A percentile compares a stretch with the other conserved stretches of the same genome.
Conservation (phyloP, 2,329 filamentous ascomycete species). For the Fonsecaea pedrosoi region DNA sequence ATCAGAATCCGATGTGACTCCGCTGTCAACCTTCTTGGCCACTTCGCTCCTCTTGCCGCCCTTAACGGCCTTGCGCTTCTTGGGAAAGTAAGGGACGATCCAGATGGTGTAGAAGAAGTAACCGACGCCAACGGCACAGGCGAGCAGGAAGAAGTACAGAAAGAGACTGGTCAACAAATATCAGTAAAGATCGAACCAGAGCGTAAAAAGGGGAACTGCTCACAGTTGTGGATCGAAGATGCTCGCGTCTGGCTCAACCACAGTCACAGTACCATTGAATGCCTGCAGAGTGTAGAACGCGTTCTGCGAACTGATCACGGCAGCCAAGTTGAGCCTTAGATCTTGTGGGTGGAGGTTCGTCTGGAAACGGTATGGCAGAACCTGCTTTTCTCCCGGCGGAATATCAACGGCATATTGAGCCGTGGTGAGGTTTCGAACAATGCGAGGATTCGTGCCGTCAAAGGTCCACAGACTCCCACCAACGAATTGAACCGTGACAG, state of each 20-base stretch:
- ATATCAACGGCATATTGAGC: slow-evolving; percentile 76
- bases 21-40: slow-evolving; percentile 70
- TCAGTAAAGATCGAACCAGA: slow-evolving; percentile 27
- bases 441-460: slow-evolving; percentile 59
- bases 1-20: slow-evolving; percentile 71
- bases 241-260: slow-evolving; percentile 90
- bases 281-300: slow-evolving; percentile 77
- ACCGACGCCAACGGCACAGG: slow-evolving; percentile 76
- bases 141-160: slow-evolving; percentile 89
- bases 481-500: slow-evolving; percentile 77
- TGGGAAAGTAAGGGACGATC: slow-evolving; percentile 94
- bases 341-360: slow-evolving; percentile 95
- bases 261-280: slow-evolving; percentile 80
- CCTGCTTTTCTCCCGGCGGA: slow-evolving; percentile 70
- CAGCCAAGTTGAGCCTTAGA: slow-evolving; percentile 75
- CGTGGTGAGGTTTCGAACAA: slow-evolving; percentile 84
- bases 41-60: slow-evolving; percentile 57
- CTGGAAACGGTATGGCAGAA: slow-evolving; percentile 74
- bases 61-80: slow-evolving; percentile 49
- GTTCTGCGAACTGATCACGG: slow-evolving; percentile 65
- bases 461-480: slow-evolving; percentile 74
- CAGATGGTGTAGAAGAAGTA: slow-evolving; percentile 99
- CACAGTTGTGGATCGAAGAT: slow-evolving; percentile 96
- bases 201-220: slow-evolving; percentile 25
- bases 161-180: slow-evolving; percentile 73